Base-by-base conservation (phyloP, 148 eudicot genomes). In the Arctostaphylos glauca region DNA sequence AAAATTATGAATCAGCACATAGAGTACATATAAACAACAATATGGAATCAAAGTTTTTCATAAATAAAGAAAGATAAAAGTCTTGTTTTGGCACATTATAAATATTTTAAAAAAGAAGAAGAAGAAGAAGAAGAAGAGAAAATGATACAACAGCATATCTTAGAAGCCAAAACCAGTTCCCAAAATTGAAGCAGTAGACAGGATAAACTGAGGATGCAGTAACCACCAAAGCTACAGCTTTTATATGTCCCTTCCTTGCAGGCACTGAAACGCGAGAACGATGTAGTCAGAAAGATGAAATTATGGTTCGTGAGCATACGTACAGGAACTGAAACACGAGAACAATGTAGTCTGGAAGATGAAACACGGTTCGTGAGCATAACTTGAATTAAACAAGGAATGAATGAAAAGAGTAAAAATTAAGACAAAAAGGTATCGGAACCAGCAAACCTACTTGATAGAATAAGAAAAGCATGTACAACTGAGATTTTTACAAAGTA, bases 321-420 rank as follows among this genome's bases (percentile, higher is more conserved):
- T 31, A 31, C 53, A 78, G 54, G 78, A 48, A 46, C 81, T 70
- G 81, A 58, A 83, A 78, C 76, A 70, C 15, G 41, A 48, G 38
- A 78, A 70, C 6, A 12, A 43, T 67, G 19, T 2, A 59, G 50
- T 81, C 67, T 71, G 83, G 52, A 46, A 56, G 46, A 41, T 44
- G 44, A 38, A 74, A 74, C 7, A 31, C 38, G 1, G 38, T 31
- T 31, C 72, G 46, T 15, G 55, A 44, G 23, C 54, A 67, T 43
- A 68, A 15, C 23, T 64, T 12, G 72, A 64, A 48, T 13, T 54
- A 23, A 7, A 14, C 46, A 15, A 72, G 75, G 46, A 81, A 18
- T 41, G 5, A 2, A 12, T 9, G 41, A 10, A 58, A 56, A 1
- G 4, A 60, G 5, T 19, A 76, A 56, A 21, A 8, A 3, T 56